Conservation (phyloP, 371 early-diverging fungal species). For the Dipsacomyces acuminosporus region DNA sequence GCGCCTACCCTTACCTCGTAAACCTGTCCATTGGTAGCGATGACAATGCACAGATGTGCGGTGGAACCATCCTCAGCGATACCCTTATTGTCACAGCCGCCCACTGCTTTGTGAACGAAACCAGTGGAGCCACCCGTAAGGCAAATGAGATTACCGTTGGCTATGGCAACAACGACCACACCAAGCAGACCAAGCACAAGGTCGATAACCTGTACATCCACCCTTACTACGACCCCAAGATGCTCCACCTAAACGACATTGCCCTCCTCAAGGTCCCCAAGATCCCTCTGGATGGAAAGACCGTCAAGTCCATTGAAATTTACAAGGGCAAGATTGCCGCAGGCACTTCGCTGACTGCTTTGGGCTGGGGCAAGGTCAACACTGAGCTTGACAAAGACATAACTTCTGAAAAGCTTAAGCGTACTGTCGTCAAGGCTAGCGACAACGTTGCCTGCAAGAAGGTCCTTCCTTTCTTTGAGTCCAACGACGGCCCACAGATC, state of each 20-base stretch:
- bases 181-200: not conserved
- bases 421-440: conserved; percentile 1
- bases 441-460: conserved; percentile 4
- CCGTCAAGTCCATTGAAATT: not conserved
- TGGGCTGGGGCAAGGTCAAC: conserved; percentile 18
- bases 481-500: conserved; percentile 11
- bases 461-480: conserved; percentile 1
- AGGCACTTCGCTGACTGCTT: conserved; percentile 4
- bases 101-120: not conserved
- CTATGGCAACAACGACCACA: too few relatives aligned
- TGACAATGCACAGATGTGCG: not conserved
- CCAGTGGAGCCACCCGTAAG: not conserved
- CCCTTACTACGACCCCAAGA: not conserved
- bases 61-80: conserved; percentile 2
- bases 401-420: conserved; percentile 9
- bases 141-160: too few relatives aligned
- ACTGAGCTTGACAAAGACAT: not conserved
- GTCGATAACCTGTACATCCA: conserved; percentile 6
- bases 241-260: conserved; percentile 5
- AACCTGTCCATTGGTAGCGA: not conserved
- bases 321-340: conserved; percentile 3
- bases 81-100: not conserved
- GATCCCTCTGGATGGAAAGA: not conserved
- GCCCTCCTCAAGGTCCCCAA: conserved; percentile 4
- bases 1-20: not conserved